Evolutionary conservation across 2,329 filamentous ascomycete species (phyloP).

Genomic region (Fusarium pseudograminearum): DNA sequence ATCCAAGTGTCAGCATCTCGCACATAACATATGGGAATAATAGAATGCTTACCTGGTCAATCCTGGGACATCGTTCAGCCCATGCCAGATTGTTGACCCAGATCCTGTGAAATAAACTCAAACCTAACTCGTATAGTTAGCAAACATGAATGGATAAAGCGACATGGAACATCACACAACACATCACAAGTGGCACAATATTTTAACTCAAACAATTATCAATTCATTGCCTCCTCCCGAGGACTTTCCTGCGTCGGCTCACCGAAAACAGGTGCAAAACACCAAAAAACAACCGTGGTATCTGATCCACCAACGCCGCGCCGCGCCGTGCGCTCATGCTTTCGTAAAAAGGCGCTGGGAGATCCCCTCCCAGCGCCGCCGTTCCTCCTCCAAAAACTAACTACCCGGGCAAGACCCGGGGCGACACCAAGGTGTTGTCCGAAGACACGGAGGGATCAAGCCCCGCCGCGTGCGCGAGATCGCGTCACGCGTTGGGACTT

Average conservation of each 20-base stretch:
- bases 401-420: not conserved
- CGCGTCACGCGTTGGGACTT: constrained; percentile 51
- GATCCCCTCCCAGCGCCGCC: constrained; percentile 24
- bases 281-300: constrained; percentile 34
- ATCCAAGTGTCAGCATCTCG: too few species aligned
- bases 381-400: not conserved
- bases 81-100: too few species aligned
- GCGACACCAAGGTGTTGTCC: constrained; percentile 16
- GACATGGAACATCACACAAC: not conserved
- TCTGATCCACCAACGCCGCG: constrained; percentile 42
- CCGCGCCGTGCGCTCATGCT: constrained; percentile 32
- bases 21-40: too few species aligned
- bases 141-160: not conserved
- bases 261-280: constrained; percentile 28
- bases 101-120: too few species aligned
- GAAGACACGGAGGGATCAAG: constrained; percentile 24
- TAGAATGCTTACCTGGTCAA: too few species aligned
- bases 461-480: constrained; percentile 45
- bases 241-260: constrained; percentile 31
- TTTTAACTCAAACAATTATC: not conserved
- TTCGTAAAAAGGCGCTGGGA: constrained; percentile 23
- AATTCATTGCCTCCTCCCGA: constrained; percentile 25
- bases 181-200: not conserved
- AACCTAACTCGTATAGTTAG: not conserved
- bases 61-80: too few species aligned